Conservation (phyloP, 345 rosid species). For the Hypericum perforatum region DNA sequence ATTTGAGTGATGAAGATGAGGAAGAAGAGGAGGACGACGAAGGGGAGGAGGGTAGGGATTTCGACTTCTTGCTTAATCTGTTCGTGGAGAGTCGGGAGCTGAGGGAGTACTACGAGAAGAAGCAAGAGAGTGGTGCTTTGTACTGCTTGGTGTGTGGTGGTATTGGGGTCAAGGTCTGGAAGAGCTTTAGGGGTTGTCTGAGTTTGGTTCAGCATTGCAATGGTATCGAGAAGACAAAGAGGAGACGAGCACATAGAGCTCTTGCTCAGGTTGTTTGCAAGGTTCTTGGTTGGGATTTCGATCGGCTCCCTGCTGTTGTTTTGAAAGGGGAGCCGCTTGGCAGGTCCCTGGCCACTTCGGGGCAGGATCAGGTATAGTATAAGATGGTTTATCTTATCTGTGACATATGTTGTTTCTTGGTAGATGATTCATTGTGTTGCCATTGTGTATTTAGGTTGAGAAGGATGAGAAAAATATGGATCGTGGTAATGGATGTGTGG, state of each 20-base stretch:
- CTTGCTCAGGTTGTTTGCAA: slow-evolving; percentile 52
- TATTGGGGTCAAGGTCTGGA: slow-evolving; percentile 25
- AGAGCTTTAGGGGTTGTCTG: slow-evolving; percentile 48
- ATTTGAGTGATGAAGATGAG: slow-evolving; percentile 9
- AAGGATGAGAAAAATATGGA: too few species aligned
- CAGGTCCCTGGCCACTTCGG: too few species aligned
- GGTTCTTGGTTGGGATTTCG: slow-evolving; percentile 72
- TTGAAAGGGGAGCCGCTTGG: not conserved
- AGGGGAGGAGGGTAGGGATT: slow-evolving; percentile 26
- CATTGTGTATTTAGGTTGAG: too few species aligned
- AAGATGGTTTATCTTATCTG: too few species aligned
- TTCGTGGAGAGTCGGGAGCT: slow-evolving; percentile 40
- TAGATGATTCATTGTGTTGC: too few species aligned
- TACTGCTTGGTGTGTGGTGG: slow-evolving; percentile 64
- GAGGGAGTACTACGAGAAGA: slow-evolving; percentile 48
- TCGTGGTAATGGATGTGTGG: too few species aligned
- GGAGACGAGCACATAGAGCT: slow-evolving; percentile 54
- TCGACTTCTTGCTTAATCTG: slow-evolving; percentile 31
- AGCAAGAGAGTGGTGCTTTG: slow-evolving; percentile 40
- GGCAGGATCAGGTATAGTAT: too few species aligned
- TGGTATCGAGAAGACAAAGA: slow-evolving; percentile 34
- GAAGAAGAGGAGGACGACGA: slow-evolving; percentile 22
- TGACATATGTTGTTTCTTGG: too few species aligned
- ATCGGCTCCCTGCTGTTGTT: slow-evolving; percentile 30
- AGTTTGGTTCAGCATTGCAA: slow-evolving; percentile 58